Evolutionary conservation across 2,329 filamentous ascomycete genomes (phyloP), one percentile per base, ranked within the genome.

Genomic region (Trichoderma sp.): DNA sequence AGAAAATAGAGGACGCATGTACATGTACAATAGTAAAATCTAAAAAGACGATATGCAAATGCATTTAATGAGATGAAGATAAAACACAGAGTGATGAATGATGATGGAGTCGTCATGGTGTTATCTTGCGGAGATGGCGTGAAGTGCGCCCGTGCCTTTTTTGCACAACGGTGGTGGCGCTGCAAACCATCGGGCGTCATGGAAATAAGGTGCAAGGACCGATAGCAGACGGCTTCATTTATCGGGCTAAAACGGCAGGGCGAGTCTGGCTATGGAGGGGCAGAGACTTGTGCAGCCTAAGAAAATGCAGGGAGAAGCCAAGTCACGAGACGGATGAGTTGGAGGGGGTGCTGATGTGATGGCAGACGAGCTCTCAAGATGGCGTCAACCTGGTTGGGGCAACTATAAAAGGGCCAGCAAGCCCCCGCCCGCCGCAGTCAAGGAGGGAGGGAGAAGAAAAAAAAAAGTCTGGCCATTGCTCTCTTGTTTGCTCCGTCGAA

Each of bases 331-430:
- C 32, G 24, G 53, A 60, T 39, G 56, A 51, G 56, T 32, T 72
- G 70, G 69, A 58, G 61, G 57, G 56, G 39, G 56, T 39, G 64
- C 62, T 65, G 60, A 51, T 68, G 56, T 18, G 53, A 43, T 39
- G 58, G 62, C 70, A 67, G 36, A 47, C 6, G 26, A 66, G 62
- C 36, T 34, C 34, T 71, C 51, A 56, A 57, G 70, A 72, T 72
- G 70, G 70, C 70, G 63, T 72, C 64, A 69, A 68, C 51, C 61
- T n/a, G 56, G 36, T 43, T 26, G 51, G 12, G 51, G 71, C 62
- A 73, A 71, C 36, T 73, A 73, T 73, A 73, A 73, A 73, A 73
- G 71, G 71, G 68, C 60, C 53, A 34, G 56, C 32, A 67, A 43
- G 53, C 71, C 71, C 68, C 68, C 68, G 21, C 30, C 61, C 26